Evolutionary conservation across 2,329 filamentous ascomycete genomes (phyloP), one percentile per base, ranked within the genome.

Genomic region (Penicillium sp.): DNA sequence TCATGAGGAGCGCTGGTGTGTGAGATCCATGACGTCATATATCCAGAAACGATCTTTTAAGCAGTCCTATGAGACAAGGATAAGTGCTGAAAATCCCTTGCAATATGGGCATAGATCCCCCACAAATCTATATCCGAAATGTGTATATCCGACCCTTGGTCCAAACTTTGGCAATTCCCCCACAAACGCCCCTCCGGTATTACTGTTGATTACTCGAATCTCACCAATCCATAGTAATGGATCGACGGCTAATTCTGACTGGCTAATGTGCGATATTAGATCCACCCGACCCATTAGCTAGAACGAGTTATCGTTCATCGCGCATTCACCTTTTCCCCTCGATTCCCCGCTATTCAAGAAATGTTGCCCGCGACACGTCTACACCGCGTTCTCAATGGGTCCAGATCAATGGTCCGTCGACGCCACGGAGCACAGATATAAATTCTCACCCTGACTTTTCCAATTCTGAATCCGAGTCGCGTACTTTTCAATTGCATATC

Each of bases 181-280:
- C 44, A 45, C 48, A 49, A 37, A 53, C 37, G 11, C 37, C 55
- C 46, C 25, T 25, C 25, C 6, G n/a, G 27, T 21, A 45, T 59
- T 53, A 62, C 53, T 54, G 39, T 39, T 59, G 62, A 57, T 64
- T 64, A 64, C 62, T 33, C 35, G 53, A 64, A 60, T 57, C 60
- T 64, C 62, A 64, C 60, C 52, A 64, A 64, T 64, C 60, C 62
- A 52, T 29, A 5, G 44, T 16, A 13, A 37, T 9, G 9, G 26
- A 35, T 44, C 51, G 26, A 14, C 37, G 11, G 27, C 16, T 3
- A 9, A 14, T 43, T 26, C 43, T 53, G 14, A 60, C 39, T 62
- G 58, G 53, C 45, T 27, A 10, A 13, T 4, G 16, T 2, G 19
- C 31, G 33, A 11, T 10, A 4, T 29, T 21, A 11, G 57, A 48